Evolutionary conservation across 139 green algal genomes (phyloP), one percentile per base, ranked within the genome.

Genomic region (Chlorokybus atmophyticus): DNA sequence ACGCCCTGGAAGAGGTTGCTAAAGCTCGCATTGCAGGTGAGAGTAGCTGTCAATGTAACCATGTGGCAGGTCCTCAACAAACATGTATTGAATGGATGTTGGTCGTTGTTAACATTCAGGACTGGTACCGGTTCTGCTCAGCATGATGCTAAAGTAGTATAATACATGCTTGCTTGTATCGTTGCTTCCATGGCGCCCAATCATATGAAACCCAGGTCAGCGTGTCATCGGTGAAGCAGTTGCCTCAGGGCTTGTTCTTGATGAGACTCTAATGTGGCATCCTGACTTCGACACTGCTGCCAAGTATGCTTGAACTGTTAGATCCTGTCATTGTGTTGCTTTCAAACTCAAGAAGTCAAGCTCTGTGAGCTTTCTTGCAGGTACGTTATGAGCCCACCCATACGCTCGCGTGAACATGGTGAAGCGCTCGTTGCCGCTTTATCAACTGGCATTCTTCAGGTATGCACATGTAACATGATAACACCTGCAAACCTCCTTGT

Each of bases 341-440:
- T n/a, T n/a, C n/a, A n/a, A n/a, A n/a, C n/a, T 19, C 29, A 3
- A 31, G 32, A n/a, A 35, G 44, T 27, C 17, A 57, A 35, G 40
- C 26, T 14, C 57, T 32, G 58, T 65, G 4, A 29, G n/a, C n/a
- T n/a, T n/a, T 10, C 3, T 27, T 41, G 32, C 29, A 70, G 62
- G 62, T 85, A 83, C 51, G 87, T 97, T 7, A 97, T 97, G 86
- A 90, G 78, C 49, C 88, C 88, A 5, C 88, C 88, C 24, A 89
- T 97, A 31, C 71, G 88, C 7, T 55, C 75, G 24, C 75, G 87
- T 57, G 50, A 67, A 23, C 52, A 74, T 38, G 32, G 40, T 1
- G 26, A 40, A 6, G 67, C 67, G 14, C 59, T 76, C 14, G 61
- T 40, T n/a, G 39, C n/a, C 32, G 68, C 68, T 14, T 58, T 76